phyloP scores from a whole-genome alignment of 352 stramenopile genomes.

The Stephanocyclus meneghinianus region DNA sequence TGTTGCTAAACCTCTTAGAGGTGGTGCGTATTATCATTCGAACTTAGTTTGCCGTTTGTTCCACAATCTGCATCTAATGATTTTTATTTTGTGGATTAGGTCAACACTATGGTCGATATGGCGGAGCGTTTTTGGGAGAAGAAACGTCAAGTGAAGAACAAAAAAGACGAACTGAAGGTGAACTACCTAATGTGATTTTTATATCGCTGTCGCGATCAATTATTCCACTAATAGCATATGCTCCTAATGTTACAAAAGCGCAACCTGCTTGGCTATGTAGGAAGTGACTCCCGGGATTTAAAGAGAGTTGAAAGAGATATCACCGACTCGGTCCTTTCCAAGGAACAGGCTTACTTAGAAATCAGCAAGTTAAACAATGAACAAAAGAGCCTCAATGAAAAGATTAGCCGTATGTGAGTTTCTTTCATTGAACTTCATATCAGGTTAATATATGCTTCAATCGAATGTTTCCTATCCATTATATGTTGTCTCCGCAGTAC shows the following conservation, averaged over 20 bases:
- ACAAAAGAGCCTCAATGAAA: conserved; percentile 60
- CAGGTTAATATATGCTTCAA: neutral
- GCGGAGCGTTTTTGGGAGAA: conserved; percentile 61
- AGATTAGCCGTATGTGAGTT: conserved; percentile 42
- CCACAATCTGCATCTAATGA: neutral
- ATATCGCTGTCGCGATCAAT: too few relatives aligned
- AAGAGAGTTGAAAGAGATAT: conserved; percentile 68
- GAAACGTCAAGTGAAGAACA: conserved; percentile 63
- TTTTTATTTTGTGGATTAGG: conserved; percentile 9
- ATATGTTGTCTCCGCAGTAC: conserved; percentile 5
- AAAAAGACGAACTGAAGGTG: conserved; percentile 63
- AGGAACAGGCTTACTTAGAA: conserved; percentile 49
- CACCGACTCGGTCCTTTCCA: conserved; percentile 31
- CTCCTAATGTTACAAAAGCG: conserved; percentile 10
- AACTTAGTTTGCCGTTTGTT: neutral
- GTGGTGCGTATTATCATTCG: conserved; percentile 23
- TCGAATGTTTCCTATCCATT: neutral
- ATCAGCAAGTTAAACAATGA: conserved; percentile 78
- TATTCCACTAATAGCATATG: too few relatives aligned
- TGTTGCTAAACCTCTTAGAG: conserved; percentile 39
- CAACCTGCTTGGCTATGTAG: conserved; percentile 13
- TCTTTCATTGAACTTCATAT: neutral
- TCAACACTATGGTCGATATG: conserved; percentile 41
- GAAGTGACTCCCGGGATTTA: conserved; percentile 55
- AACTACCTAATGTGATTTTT: conserved; percentile 3